Conservation (phyloP, 495 filamentous ascomycete genomes). For the Diplogelasinospora grovesii region DNA sequence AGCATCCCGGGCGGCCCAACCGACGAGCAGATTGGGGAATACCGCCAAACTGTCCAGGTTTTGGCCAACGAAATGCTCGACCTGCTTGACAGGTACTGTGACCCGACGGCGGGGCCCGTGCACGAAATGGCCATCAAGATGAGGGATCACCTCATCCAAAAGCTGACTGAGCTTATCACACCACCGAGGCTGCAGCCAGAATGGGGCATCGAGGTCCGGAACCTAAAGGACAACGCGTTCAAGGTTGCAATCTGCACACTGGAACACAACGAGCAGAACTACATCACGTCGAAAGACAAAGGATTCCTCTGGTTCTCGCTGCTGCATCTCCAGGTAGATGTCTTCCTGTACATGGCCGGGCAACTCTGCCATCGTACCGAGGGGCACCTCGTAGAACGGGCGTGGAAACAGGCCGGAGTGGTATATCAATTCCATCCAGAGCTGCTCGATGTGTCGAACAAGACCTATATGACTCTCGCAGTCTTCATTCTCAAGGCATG, state of each 20-base stretch:
- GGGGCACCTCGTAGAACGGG: slow-evolving; percentile 45
- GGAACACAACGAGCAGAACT: slow-evolving; percentile 38
- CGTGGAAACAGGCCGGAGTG: slow-evolving; percentile 39
- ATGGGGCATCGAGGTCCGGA: slow-evolving; percentile 29
- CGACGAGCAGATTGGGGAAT: slow-evolving; percentile 40
- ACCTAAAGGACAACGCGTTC: slow-evolving; percentile 41
- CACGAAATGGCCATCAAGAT: slow-evolving; percentile 50
- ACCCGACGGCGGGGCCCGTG: slow-evolving; percentile 51
- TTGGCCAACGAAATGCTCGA: slow-evolving; percentile 36
- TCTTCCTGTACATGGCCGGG: slow-evolving; percentile 47
- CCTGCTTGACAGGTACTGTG: slow-evolving; percentile 51
- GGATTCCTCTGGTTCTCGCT: slow-evolving; percentile 47
- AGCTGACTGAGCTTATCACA: slow-evolving; percentile 37
- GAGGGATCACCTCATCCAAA: slow-evolving; percentile 35
- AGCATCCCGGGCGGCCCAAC: slow-evolving; percentile 8
- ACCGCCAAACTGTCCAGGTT: slow-evolving; percentile 41
- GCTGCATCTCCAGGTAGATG: slow-evolving; percentile 45
- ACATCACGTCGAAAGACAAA: slow-evolving; percentile 27
- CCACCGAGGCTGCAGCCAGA: slow-evolving; percentile 39
- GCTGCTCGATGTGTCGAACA: slow-evolving; percentile 37
- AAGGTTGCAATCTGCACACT: slow-evolving; percentile 34
- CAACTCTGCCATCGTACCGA: slow-evolving; percentile 45
- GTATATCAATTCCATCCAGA: slow-evolving; percentile 40
- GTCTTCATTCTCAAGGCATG: slow-evolving; percentile 41
- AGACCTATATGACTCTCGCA: slow-evolving; percentile 33